Evolutionary conservation across 257 asterid genomes (phyloP).

Genomic region (Nemophila menziesii): DNA sequence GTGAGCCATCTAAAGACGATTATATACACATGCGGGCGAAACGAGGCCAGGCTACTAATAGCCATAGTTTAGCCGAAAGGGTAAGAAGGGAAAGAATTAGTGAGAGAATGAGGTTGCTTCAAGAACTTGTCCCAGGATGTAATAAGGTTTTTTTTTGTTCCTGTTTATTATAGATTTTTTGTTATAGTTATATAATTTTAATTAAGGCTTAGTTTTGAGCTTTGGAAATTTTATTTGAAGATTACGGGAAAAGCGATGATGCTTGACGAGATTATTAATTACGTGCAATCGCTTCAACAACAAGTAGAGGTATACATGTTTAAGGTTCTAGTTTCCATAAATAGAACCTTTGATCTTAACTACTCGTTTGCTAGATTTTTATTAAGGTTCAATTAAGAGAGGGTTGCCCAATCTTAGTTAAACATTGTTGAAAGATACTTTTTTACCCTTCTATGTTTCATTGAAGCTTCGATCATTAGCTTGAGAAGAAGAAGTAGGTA

Average conservation of each 20-base stretch:
- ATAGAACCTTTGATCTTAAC: background rate
- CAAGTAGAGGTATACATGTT: conserved; percentile 72
- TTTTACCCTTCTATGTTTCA: too few species aligned
- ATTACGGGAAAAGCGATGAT: conserved; percentile 96
- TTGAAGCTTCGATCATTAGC: too few species aligned
- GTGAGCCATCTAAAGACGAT: conserved; percentile 57
- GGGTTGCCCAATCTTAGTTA: too few species aligned
- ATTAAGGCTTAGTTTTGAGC: conserved; percentile 2
- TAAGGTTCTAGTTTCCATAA: background rate
- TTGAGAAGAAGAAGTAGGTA: too few species aligned
- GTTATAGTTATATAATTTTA: background rate
- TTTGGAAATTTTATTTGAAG: conserved; percentile 20
- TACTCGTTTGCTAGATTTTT: too few species aligned
- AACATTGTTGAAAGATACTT: too few species aligned
- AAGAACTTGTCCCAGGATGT: conserved; percentile 95
- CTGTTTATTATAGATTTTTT: background rate
- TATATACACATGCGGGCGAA: conserved; percentile 85
- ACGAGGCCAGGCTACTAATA: conserved; percentile 90
- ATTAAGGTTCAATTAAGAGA: too few species aligned
- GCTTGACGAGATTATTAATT: conserved; percentile 97
- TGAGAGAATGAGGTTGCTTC: conserved; percentile 91
- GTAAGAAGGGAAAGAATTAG: conserved; percentile 93
- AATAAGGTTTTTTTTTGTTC: conserved; percentile 41
- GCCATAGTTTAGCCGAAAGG: conserved; percentile 98
- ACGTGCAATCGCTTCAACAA: conserved; percentile 87